These are phyloP conservation scores for Camelina hispida DNA, from an alignment of 345 rosid species.

Conservation along the genomic window DNA sequence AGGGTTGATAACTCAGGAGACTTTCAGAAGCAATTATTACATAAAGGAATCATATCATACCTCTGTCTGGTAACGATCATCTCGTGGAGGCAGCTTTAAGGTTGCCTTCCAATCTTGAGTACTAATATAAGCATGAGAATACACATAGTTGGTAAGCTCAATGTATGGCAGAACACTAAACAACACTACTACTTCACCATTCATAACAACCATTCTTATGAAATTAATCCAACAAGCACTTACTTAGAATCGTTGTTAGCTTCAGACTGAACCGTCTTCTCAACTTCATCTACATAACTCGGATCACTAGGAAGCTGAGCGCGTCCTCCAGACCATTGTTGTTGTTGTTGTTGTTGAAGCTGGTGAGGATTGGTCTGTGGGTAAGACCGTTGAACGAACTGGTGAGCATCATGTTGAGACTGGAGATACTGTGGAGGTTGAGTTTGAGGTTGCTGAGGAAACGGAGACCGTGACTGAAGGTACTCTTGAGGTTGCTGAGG, in stretches of 20 bases:
- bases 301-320: slow-evolving; percentile 48
- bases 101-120: slow-evolving; percentile 92
- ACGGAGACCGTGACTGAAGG: slow-evolving; percentile 43
- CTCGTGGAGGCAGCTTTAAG: slow-evolving; percentile 73
- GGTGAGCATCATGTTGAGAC: slow-evolving; percentile 39
- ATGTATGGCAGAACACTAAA: neutral
- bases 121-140: slow-evolving; percentile 46
- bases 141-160: neutral
- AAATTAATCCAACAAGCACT: neutral
- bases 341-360: slow-evolving; percentile 34
- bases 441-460: slow-evolving; percentile 60
- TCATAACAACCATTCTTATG: neutral
- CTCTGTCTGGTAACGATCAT: slow-evolving; percentile 86
- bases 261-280: slow-evolving; percentile 93
- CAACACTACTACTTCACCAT: neutral
- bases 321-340: slow-evolving; percentile 62
- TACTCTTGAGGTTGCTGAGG: slow-evolving; percentile 29
- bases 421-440: slow-evolving; percentile 47
- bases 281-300: slow-evolving; percentile 65
- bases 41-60: slow-evolving; percentile 44
- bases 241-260: slow-evolving; percentile 77
- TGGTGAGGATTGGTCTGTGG: slow-evolving; percentile 29
- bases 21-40: neutral
- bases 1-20: neutral
- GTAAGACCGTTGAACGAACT: slow-evolving; percentile 40